These are phyloP conservation scores for Fusarium clavum DNA, from an alignment of 2,329 filamentous ascomycete species.

Conservation along the genomic window DNA sequence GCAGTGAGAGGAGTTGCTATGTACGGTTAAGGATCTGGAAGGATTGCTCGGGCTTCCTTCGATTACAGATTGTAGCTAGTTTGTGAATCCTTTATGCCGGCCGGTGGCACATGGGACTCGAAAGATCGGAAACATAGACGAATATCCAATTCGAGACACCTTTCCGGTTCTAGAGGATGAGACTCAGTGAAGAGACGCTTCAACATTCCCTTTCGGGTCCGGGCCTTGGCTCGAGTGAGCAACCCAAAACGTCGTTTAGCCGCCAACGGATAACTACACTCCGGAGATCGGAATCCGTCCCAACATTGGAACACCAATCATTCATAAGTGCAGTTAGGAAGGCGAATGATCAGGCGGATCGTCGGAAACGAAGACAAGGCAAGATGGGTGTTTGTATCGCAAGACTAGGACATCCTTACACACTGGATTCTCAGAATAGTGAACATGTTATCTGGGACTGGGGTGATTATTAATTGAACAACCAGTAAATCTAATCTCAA, in stretches of 20 bases:
- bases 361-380: accelerated
- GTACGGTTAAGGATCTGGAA: background rate
- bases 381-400: background rate
- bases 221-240: background rate
- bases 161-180: background rate
- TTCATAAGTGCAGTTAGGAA: accelerated
- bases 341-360: too few relatives aligned
- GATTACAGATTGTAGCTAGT: background rate
- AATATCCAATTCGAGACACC: background rate
- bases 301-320: accelerated
- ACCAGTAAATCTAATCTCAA: background rate
- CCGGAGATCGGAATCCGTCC: background rate
- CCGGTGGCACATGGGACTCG: background rate
- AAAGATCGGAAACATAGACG: background rate
- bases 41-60: background rate
- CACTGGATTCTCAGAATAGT: background rate
- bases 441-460: background rate
- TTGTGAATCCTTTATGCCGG: background rate
- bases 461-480: background rate
- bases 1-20: background rate
- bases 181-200: background rate
- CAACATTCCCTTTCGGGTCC: background rate
- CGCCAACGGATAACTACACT: background rate
- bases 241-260: background rate
- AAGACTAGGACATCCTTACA: too few relatives aligned